Evolutionary conservation across 768 basidiomycete species (phyloP), one percentile per base, ranked within the genome.

Genomic region (Mycena rebaudengoi): DNA sequence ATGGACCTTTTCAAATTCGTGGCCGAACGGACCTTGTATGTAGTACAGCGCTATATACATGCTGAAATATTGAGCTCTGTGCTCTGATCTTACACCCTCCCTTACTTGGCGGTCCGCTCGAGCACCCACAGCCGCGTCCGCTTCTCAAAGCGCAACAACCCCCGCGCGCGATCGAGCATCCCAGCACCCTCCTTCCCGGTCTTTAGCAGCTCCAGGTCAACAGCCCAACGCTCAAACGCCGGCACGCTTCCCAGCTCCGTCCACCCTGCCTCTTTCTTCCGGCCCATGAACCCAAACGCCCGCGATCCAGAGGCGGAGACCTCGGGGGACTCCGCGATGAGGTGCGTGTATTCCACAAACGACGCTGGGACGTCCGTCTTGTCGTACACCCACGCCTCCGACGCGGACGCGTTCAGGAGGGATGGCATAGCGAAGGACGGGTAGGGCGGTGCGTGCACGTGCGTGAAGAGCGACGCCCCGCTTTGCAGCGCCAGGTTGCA

Each of bases 401-500:
- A 35, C 35, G 26, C 58, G 28, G 13, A 64, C 44, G 32, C 53
- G 53, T 49, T 62, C 48, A 23, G 70, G 56, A 51, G 37, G 67
- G 45, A 23, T 33, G 40, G 58, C 39, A 55, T 66, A 43, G 65
- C 53, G 21, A 49, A 50, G 30, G 71, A 49, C 52, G 79, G 73
- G 53, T 83, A 83, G 2, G 94, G 91, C 1, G 84, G 82, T 0
- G 89, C 76, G 56, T 90, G 80, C 21, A 85, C 82, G 39, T 94
- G 92, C 21, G 88, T 86, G 82, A 98, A 98, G 54, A 96, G 87
- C 0, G 94, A 91, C 3, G 94, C 92, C 3, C 98, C 97, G 0
- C 91, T 95, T 75, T 97, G 96, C 2, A 94, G 90, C 1, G 93
- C 91, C 43, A 95, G 85, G 65, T 96, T 92, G 51, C 87, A 89